phyloP scores from a whole-genome alignment of 2,329 filamentous ascomycete species.

The Chrysoporthe deuterocubensis region DNA sequence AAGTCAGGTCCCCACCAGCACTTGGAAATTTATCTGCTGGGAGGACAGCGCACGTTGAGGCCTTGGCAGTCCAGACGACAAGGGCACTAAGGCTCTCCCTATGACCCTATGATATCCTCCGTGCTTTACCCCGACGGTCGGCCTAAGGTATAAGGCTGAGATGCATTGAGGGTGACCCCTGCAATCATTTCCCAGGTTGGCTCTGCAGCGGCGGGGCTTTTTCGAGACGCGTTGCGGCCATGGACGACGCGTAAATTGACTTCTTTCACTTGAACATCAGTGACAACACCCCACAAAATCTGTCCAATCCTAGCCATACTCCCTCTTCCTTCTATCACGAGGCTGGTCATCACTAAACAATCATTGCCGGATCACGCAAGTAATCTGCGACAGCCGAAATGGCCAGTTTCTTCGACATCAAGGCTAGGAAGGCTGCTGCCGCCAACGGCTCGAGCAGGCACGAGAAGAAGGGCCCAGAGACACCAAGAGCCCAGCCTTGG shows the following conservation, averaged over 20 bases:
- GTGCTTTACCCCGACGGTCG: no score
- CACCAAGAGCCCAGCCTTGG: slow-evolving; percentile 81
- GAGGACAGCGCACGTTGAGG: no score
- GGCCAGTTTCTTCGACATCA: slow-evolving; percentile 94
- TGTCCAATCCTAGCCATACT: neutral
- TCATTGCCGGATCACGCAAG: neutral
- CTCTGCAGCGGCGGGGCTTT: neutral
- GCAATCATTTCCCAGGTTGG: neutral
- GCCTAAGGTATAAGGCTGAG: neutral
- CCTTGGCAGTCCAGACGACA: no score
- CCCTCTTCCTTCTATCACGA: neutral
- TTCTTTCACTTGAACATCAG: slow-evolving; percentile 22
- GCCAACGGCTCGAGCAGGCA: slow-evolving; percentile 66
- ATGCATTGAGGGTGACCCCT: slow-evolving; percentile 4
- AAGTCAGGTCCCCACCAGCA: no score
- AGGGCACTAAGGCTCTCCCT: no score
- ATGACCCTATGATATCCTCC: no score
- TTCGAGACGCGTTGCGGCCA: slow-evolving; percentile 19
- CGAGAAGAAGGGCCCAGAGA: slow-evolving; percentile 65
- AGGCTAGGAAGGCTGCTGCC: slow-evolving; percentile 81
- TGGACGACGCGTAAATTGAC: slow-evolving; percentile 33
- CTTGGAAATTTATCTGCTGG: no score
- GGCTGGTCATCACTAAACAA: no score
- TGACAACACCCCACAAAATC: neutral
- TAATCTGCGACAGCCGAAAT: slow-evolving; percentile 50